phyloP scores from a whole-genome alignment of 2,329 filamentous ascomycete genomes.

The Akanthomyces dipterigenus region DNA sequence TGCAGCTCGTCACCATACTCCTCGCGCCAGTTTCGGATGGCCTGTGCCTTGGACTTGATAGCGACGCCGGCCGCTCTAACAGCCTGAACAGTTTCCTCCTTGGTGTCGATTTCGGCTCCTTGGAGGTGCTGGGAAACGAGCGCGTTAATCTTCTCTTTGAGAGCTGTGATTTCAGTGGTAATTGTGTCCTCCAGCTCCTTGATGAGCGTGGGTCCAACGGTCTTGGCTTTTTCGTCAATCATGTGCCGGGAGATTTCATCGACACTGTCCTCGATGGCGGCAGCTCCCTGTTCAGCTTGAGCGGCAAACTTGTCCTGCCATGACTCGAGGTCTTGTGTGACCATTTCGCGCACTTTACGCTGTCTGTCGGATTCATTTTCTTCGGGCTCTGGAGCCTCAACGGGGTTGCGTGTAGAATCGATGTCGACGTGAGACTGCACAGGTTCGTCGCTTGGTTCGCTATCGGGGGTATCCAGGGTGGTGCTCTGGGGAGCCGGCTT shows the following conservation, averaged over 20 bases:
- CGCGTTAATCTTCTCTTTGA: conserved; percentile 62
- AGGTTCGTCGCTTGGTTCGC: background rate
- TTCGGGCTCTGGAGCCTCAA: conserved; percentile 38
- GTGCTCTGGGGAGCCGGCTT: conserved; percentile 27
- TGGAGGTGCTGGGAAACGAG: conserved; percentile 54
- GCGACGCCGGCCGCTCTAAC: conserved; percentile 63
- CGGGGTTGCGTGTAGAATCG: conserved; percentile 24
- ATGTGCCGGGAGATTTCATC: conserved; percentile 49
- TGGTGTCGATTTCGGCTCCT: conserved; percentile 32
- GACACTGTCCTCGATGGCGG: conserved; percentile 64
- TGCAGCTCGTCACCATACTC: conserved; percentile 64
- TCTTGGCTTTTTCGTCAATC: conserved; percentile 58
- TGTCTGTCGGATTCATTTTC: conserved; percentile 47
- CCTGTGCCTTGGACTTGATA: conserved; percentile 72
- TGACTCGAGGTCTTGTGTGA: conserved; percentile 68
- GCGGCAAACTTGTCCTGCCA: conserved; percentile 88
- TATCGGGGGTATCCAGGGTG: conserved; percentile 14
- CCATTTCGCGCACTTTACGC: conserved; percentile 55
- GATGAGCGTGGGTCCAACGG: conserved; percentile 60
- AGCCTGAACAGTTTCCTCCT: conserved; percentile 37
- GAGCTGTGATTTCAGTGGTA: conserved; percentile 52
- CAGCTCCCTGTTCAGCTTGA: conserved; percentile 73
- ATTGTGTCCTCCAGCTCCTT: conserved; percentile 61
- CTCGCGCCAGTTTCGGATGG: conserved; percentile 69
- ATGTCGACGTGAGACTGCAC: background rate